Conservation (phyloP, 2,329 filamentous ascomycete genomes). For the Ophiostoma sp. region DNA sequence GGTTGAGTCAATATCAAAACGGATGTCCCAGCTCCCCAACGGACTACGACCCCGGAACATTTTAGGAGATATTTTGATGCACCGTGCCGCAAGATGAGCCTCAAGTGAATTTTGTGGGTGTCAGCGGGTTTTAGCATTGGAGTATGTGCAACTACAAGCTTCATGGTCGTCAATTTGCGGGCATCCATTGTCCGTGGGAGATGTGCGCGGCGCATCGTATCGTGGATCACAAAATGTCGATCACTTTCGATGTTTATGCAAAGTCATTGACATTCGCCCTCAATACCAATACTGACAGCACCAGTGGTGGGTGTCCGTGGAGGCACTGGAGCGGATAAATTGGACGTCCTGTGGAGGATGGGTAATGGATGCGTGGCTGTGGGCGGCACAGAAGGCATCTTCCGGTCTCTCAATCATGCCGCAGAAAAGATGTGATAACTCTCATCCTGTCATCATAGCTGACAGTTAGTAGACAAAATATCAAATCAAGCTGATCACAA, state of each 20-base stretch:
- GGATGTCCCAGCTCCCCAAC: not conserved
- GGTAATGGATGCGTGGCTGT: not conserved
- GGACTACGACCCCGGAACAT: not conserved
- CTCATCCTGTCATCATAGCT: too few relatives aligned
- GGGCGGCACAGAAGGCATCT: not conserved
- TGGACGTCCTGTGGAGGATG: not conserved
- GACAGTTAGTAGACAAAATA: too few relatives aligned
- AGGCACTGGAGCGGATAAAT: not conserved
- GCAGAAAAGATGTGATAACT: too few relatives aligned
- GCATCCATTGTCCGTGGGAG: not conserved
- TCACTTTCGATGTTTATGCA: conserved; percentile 15
- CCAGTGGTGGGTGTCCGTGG: not conserved
- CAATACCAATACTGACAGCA: not conserved
- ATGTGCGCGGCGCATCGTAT: not conserved
- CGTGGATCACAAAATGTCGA: not conserved
- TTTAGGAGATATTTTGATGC: not conserved
- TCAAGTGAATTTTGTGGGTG: not conserved
- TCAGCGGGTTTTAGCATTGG: too few relatives aligned
- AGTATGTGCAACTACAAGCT: not conserved
- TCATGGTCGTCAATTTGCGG: not conserved
- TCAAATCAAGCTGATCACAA: too few relatives aligned
- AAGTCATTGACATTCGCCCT: too few relatives aligned
- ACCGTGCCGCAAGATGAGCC: not conserved
- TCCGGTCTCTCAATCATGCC: not conserved
- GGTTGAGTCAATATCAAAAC: not conserved